These are phyloP conservation scores for Aspergillus nanangensis DNA, from an alignment of 495 filamentous ascomycete species.

Conservation along the genomic window DNA sequence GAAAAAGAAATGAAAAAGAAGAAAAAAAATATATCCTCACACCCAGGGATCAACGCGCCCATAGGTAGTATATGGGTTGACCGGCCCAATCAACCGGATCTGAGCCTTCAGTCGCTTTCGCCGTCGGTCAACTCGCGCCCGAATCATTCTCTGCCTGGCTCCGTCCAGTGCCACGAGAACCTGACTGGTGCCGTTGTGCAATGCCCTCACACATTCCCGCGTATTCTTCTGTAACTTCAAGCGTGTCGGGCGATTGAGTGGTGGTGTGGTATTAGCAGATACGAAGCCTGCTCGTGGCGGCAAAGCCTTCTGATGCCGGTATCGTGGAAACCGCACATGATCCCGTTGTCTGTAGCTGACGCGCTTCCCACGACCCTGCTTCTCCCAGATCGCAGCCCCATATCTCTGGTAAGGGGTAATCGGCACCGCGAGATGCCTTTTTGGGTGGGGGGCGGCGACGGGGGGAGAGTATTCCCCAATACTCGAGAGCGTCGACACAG, in stretches of 20 bases:
- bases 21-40: slow-evolving; percentile 8
- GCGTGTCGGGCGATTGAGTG: slow-evolving; percentile 16
- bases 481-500: slow-evolving; percentile 18
- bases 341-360: slow-evolving; percentile 18
- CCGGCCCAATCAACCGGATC: slow-evolving; percentile 40
- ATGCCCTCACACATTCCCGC: slow-evolving; percentile 22
- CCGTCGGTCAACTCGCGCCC: slow-evolving; percentile 28
- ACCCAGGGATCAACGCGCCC: slow-evolving; percentile 31
- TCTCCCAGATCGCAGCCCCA: slow-evolving; percentile 34
- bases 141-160: slow-evolving; percentile 29
- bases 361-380: slow-evolving; percentile 27
- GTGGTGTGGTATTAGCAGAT: slow-evolving; percentile 10
- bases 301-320: slow-evolving; percentile 10
- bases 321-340: slow-evolving; percentile 17
- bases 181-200: slow-evolving; percentile 27
- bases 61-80: slow-evolving; percentile 31
- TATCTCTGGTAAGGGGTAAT: slow-evolving; percentile 34
- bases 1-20: slow-evolving; percentile 2
- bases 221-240: slow-evolving; percentile 24
- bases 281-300: slow-evolving; percentile 4
- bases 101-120: slow-evolving; percentile 38
- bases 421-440: slow-evolving; percentile 31
- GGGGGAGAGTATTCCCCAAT: background rate
- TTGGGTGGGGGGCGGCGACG: slow-evolving; percentile 4
- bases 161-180: slow-evolving; percentile 25